These are phyloP conservation scores for Huntiella moniliformis DNA, from an alignment of 2,329 filamentous ascomycete genomes.

Conservation along the genomic window DNA sequence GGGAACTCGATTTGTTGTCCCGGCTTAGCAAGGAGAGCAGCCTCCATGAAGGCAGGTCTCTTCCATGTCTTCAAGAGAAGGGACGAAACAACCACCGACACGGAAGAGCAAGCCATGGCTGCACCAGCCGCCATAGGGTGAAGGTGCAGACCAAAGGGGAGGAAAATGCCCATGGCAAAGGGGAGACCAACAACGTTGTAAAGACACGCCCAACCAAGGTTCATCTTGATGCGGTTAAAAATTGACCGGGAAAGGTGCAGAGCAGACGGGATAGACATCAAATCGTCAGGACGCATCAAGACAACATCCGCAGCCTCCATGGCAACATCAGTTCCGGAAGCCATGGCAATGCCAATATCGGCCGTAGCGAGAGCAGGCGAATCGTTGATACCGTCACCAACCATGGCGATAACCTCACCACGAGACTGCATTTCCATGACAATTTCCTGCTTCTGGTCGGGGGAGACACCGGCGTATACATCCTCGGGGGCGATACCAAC, in stretches of 20 bases:
- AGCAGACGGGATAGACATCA: conserved; percentile 81
- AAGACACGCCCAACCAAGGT: conserved; percentile 77
- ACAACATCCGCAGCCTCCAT: conserved; percentile 96
- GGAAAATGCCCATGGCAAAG: conserved; percentile 90
- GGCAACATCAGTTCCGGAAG: conserved; percentile 84
- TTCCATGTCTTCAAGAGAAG: conserved; percentile 75
- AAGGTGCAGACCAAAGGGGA: conserved; percentile 71
- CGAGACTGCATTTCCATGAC: conserved; percentile 55
- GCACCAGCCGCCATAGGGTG: conserved; percentile 90
- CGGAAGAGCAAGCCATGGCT: conserved; percentile 80
- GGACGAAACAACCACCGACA: conserved; percentile 73
- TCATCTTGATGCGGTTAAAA: conserved; percentile 84
- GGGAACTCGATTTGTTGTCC: conserved; percentile 24
- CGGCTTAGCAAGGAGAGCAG: conserved; percentile 39
- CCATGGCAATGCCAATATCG: conserved; percentile 80
- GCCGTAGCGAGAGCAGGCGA: conserved; percentile 86
- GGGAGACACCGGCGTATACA: conserved; percentile 74
- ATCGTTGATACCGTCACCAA: conserved; percentile 96
- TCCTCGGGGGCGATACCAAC: conserved; percentile 62
- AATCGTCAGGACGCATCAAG: conserved; percentile 77
- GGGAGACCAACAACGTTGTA: conserved; percentile 87
- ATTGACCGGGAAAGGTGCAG: conserved; percentile 68
- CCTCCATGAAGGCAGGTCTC: conserved; percentile 71
- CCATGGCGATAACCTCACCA: conserved; percentile 80
- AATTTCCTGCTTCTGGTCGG: conserved; percentile 78